Evolutionary conservation across 2,329 filamentous ascomycete species (phyloP).

Genomic region (Scolecobasidium constrictum): DNA sequence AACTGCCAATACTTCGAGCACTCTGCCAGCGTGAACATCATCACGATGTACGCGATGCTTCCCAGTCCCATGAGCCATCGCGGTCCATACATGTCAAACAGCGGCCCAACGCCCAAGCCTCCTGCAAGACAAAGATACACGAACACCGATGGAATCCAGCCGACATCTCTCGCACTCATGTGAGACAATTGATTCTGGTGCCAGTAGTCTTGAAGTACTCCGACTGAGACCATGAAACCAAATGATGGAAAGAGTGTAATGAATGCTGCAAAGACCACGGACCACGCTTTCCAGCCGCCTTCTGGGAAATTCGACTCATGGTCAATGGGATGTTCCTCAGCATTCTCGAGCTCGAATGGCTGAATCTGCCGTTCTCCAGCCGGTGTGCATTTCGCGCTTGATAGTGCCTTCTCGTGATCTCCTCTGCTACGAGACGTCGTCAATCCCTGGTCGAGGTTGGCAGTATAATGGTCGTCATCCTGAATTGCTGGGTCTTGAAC

Average conservation of each 20-base stretch:
- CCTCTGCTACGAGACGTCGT: too few relatives aligned
- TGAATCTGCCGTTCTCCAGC: not conserved
- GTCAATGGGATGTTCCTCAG: not conserved
- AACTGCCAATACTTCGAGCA: conserved; percentile 29
- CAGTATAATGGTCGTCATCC: too few relatives aligned
- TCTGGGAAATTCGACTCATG: conserved; percentile 20
- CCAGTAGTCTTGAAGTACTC: conserved; percentile 10
- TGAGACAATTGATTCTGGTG: conserved; percentile 8
- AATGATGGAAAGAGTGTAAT: conserved; percentile 22
- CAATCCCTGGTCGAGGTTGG: too few relatives aligned
- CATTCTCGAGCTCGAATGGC: not conserved
- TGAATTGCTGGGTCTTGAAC: too few relatives aligned
- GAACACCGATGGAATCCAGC: conserved; percentile 21
- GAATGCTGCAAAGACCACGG: conserved; percentile 27
- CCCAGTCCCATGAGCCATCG: conserved; percentile 1
- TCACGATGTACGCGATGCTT: not conserved
- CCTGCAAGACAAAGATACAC: conserved; percentile 19
- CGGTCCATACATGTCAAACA: conserved; percentile 21
- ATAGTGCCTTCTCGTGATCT: too few relatives aligned
- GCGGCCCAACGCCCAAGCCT: conserved; percentile 20
- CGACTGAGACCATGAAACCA: conserved; percentile 8
- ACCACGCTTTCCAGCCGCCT: conserved; percentile 28
- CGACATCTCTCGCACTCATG: conserved; percentile 6
- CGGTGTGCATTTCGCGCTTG: too few relatives aligned
- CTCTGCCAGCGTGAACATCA: conserved; percentile 6